Evolutionary conservation across 176 grass and related monocot species (phyloP).

Genomic region (Raddia guianensis): DNA sequence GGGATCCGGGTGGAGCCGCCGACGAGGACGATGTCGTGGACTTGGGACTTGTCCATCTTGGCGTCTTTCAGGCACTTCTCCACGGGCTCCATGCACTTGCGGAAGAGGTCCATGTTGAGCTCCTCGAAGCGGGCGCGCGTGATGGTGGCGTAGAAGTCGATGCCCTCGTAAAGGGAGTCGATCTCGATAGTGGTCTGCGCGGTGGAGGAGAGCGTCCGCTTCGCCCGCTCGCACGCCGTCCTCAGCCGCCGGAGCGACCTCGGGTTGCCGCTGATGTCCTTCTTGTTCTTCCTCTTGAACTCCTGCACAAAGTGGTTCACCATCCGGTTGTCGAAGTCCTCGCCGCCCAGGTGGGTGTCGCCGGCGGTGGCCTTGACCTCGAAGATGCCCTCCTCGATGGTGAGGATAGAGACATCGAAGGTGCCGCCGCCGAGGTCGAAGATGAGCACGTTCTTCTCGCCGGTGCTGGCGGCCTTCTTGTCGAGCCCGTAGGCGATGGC

Average conservation of each 20-base stretch:
- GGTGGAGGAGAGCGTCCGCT: constrained; percentile 75
- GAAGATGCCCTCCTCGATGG: constrained; percentile 87
- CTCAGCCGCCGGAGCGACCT: constrained; percentile 59
- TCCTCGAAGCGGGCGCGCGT: constrained; percentile 79
- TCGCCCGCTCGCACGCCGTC: constrained; percentile 77
- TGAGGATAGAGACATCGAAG: constrained; percentile 90
- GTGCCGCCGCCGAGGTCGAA: constrained; percentile 94
- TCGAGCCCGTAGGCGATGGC: constrained; percentile 86
- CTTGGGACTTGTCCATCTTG: constrained; percentile 65
- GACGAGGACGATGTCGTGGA: constrained; percentile 77
- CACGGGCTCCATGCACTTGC: constrained; percentile 77
- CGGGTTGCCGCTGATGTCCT: constrained; percentile 77
- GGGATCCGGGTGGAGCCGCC: constrained; percentile 84
- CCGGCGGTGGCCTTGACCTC: constrained; percentile 78
- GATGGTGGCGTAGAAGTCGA: constrained; percentile 73
- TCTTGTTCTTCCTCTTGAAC: constrained; percentile 83
- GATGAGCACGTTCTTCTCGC: constrained; percentile 85
- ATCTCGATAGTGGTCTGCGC: constrained; percentile 75
- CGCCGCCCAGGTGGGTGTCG: constrained; percentile 76
- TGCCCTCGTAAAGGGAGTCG: constrained; percentile 67
- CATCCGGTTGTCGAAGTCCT: constrained; percentile 84
- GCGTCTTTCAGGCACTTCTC: constrained; percentile 79
- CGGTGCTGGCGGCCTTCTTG: constrained; percentile 56
- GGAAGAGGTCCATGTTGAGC: constrained; percentile 85
- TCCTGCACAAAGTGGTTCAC: constrained; percentile 82